Evolutionary conservation across 2,329 filamentous ascomycete genomes (phyloP), one percentile per base, ranked within the genome.

Genomic region (Arthroderma sp.): DNA sequence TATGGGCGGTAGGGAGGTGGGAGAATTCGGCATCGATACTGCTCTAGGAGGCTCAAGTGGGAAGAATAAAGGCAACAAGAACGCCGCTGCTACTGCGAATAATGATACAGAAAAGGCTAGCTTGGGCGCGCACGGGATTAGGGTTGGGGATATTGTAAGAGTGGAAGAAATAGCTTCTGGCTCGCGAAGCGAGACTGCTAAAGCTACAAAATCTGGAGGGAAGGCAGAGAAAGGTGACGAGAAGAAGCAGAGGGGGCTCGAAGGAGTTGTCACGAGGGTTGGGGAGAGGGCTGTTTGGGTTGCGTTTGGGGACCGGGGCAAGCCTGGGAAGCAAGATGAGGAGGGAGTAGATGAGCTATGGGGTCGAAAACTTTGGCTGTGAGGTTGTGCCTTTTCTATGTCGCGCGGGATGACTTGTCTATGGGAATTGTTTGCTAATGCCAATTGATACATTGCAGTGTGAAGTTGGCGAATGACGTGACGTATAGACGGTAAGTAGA

Each of bases 1-100:
- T 0, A 71, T 95, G 33, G 91, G 88, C 10, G 91, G 91, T n/a
- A 84, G 86, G 51, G 86, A 85, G 0, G 82, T 98, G 1, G 68
- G 95, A 3, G 88, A 95, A 61, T 77, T 98, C 4, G 69, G 68
- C 1, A 63, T 66, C 1, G 89, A 95, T 56, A 66, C 76, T n/a
- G 83, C 86, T 0, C 74, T 82, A 1, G 38, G 41, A 11, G 31
- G 38, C 6, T 31, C 40, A 10, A 34, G 33, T 39, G 40, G 41
- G 31, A 44, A 45, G n/a, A 38, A 27, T 10, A 51, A 51, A 37
- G 44, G 45, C 6, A 22, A 27, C 1, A 37, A 29, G 27, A 47
- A 48, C 5, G 42, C 38, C 5, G 50, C 42, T 4, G 53, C 49
- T 3, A 61, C 57, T 1, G 58, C 63, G 29, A 65, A 66, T 59